These are phyloP conservation scores for Lactarius sanguifluus DNA, from an alignment of 768 basidiomycete species.

Conservation along the genomic window DNA sequence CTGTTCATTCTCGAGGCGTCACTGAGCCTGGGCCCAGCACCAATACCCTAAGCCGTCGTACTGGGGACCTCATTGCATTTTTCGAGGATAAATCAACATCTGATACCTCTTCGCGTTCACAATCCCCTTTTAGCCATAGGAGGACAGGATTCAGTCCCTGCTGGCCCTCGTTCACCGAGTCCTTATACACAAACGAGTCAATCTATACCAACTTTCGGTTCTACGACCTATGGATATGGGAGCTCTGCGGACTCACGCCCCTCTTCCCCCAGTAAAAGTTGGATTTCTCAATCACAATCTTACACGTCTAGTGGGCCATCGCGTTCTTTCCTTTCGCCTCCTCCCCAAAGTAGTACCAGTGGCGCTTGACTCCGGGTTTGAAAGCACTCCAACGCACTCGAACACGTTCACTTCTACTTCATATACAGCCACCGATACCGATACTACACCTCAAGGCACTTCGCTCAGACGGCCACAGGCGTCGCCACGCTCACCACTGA, in stretches of 20 bases:
- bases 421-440: constrained; percentile 39
- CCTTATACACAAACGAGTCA: constrained; percentile 40
- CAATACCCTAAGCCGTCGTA: constrained; percentile 50
- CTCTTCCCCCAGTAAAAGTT: constrained; percentile 49
- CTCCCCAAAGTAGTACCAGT: constrained; percentile 37
- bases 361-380: constrained; percentile 37
- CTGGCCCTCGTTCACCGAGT: constrained; percentile 41
- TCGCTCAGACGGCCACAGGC: constrained; percentile 60
- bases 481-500: constrained; percentile 68
- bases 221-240: constrained; percentile 40
- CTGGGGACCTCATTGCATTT: constrained; percentile 71
- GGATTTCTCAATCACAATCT: constrained; percentile 37
- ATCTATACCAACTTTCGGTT: constrained; percentile 43
- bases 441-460: constrained; percentile 41
- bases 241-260: constrained; percentile 45
- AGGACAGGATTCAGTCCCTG: constrained; percentile 51
- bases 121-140: constrained; percentile 43
- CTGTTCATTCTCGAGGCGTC: constrained; percentile 50
- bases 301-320: constrained; percentile 17
- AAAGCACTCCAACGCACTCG: constrained; percentile 37
- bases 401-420: constrained; percentile 44
- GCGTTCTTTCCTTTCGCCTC: constrained; percentile 50
- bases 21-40: constrained; percentile 51
- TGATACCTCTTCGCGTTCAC: constrained; percentile 32
- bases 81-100: constrained; percentile 59